phyloP scores from a whole-genome alignment of 1,284 basidiomycete species.

The Pseudozyma sp. region DNA sequence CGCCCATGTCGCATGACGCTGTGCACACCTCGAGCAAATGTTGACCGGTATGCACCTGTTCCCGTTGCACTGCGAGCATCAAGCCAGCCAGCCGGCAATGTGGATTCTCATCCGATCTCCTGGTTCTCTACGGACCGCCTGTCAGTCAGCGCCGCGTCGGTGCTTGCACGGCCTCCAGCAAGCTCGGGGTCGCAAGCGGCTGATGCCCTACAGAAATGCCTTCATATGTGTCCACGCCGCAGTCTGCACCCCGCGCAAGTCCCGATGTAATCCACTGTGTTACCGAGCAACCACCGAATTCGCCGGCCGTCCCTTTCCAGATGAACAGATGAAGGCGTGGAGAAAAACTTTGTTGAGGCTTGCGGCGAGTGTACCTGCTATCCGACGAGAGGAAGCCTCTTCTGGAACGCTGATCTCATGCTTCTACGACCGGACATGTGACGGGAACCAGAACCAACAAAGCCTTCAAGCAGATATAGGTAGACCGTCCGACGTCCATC shows the following conservation, averaged over 20 bases:
- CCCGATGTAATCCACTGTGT: constrained; percentile 13
- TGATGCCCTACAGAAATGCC: constrained; percentile 7
- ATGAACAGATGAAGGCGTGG: not conserved
- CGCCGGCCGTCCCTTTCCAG: constrained; percentile 14
- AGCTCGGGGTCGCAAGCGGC: constrained; percentile 5
- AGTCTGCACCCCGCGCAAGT: constrained; percentile 14
- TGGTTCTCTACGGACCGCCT: not conserved
- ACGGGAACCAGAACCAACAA: not conserved
- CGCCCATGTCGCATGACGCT: not conserved
- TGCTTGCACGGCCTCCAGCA: constrained; percentile 24
- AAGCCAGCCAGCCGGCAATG: too few species aligned
- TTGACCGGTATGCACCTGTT: not conserved
- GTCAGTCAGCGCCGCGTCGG: constrained; percentile 14
- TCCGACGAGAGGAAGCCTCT: too few species aligned
- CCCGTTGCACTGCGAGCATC: too few species aligned
- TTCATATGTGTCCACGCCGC: not conserved
- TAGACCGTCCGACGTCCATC: not conserved
- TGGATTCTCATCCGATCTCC: not conserved
- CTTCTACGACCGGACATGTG: not conserved
- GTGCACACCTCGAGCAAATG: not conserved
- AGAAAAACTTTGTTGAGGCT: not conserved
- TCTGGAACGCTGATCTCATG: not conserved
- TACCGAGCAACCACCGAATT: constrained; percentile 32
- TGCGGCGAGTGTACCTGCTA: too few species aligned
- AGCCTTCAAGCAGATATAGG: not conserved